These are phyloP conservation scores for Byssothecium circinans DNA, from an alignment of 2,329 filamentous ascomycete species.

Conservation along the genomic window DNA sequence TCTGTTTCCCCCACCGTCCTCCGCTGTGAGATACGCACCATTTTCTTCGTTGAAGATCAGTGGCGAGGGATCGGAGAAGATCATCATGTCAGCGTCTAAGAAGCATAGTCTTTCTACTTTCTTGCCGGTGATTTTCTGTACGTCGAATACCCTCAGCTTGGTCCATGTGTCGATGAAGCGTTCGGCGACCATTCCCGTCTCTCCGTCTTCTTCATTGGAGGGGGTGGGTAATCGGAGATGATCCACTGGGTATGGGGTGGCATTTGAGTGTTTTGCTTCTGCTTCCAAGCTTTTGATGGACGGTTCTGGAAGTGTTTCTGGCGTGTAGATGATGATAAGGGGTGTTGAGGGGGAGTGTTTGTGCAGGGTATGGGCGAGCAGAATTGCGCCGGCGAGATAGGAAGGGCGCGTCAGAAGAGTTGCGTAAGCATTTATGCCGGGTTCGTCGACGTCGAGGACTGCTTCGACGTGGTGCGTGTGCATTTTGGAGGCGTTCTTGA, in stretches of 20 bases:
- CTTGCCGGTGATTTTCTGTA: constrained; percentile 29
- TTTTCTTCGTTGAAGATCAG: constrained; percentile 48
- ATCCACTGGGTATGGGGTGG: constrained; percentile 45
- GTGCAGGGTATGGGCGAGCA: constrained; percentile 54
- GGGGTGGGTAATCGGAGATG: constrained; percentile 45
- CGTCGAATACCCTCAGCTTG: constrained; percentile 57
- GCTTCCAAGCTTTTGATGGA: constrained; percentile 47
- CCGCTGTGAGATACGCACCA: constrained; percentile 27
- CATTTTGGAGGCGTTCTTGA: not conserved
- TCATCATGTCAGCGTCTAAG: constrained; percentile 57
- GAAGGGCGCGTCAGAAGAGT: constrained; percentile 56
- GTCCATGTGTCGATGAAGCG: constrained; percentile 59
- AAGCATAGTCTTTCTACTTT: constrained; percentile 49
- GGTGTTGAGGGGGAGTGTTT: constrained; percentile 51
- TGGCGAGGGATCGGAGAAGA: constrained; percentile 45
- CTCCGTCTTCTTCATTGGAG: not conserved
- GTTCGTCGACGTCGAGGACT: not conserved
- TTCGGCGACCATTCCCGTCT: constrained; percentile 47
- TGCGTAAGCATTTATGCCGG: constrained; percentile 45
- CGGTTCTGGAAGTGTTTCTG: constrained; percentile 43
- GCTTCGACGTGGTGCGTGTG: not conserved
- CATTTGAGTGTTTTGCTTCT: constrained; percentile 46
- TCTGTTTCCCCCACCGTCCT: constrained; percentile 28
- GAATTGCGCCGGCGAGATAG: constrained; percentile 56
- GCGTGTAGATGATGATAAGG: constrained; percentile 54